A percentile compares a stretch with the other conserved stretches of the same genome.
Evolutionary conservation across 352 stramenopile genomes (phyloP).

Genomic region (Pythium utonaiense): DNA sequence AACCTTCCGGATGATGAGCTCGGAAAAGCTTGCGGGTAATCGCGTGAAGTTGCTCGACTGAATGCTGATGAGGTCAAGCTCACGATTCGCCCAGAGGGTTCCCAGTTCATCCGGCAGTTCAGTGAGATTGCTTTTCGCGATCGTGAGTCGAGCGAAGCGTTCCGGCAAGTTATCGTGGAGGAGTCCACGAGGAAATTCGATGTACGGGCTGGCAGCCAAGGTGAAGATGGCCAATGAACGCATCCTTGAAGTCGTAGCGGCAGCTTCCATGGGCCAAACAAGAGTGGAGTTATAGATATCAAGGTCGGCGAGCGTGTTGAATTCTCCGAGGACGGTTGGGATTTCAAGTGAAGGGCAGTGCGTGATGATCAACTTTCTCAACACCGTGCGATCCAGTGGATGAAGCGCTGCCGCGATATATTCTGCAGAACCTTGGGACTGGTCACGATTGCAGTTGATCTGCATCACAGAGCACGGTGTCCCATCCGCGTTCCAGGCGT

Average conservation of each 20-base stretch:
- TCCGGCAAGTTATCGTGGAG: conserved; percentile 6
- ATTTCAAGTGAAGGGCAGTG: conserved; percentile 18
- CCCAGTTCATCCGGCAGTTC: conserved; percentile 14
- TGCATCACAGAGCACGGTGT: conserved; percentile 19
- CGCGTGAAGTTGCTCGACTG: conserved; percentile 9
- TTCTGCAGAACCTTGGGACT: neutral
- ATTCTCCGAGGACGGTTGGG: conserved; percentile 8
- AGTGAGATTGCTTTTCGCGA: conserved; percentile 15
- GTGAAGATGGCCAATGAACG: conserved; percentile 12
- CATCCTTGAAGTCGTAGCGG: conserved; percentile 7
- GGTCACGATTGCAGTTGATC: conserved; percentile 17
- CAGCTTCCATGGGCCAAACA: conserved; percentile 9
- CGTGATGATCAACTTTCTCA: conserved; percentile 21
- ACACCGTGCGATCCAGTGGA: conserved; percentile 3
- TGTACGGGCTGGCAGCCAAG: conserved; percentile 4
- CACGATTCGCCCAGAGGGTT: neutral
- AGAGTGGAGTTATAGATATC: conserved; percentile 22
- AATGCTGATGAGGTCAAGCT: conserved; percentile 15
- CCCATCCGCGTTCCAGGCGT: conserved; percentile 1
- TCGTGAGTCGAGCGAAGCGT: conserved; percentile 10
- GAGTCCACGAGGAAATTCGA: conserved; percentile 5
- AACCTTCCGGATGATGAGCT: conserved; percentile 2
- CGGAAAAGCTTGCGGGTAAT: conserved; percentile 4
- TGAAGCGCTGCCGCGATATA: conserved; percentile 2
- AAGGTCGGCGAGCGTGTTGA: conserved; percentile 5